These are phyloP conservation scores for Shiraia bambusicola DNA, from an alignment of 2,329 filamentous ascomycete genomes.

Conservation along the genomic window DNA sequence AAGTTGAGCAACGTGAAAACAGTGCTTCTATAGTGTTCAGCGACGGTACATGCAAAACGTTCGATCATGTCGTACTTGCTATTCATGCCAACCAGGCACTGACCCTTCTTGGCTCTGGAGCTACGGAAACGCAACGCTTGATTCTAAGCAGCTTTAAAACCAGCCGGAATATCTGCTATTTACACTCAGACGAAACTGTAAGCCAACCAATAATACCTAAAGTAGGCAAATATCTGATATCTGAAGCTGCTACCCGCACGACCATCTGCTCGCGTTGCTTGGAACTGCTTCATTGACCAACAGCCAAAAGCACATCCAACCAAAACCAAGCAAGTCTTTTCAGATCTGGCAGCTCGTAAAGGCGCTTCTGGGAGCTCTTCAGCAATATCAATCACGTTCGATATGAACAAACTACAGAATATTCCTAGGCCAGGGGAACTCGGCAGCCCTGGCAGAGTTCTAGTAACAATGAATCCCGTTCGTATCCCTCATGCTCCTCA, in stretches of 20 bases:
- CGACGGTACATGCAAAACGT: neutral
- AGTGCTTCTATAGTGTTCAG: neutral
- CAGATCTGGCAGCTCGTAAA: neutral
- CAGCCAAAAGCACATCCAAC: no score
- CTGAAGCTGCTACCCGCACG: no score
- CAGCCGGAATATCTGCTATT: constrained; percentile 7
- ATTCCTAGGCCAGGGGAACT: constrained; percentile 2
- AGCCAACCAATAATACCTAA: neutral
- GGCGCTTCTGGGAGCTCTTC: neutral
- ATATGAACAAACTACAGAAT: constrained; percentile 13
- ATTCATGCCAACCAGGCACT: constrained; percentile 12
- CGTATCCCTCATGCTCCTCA: constrained; percentile 1
- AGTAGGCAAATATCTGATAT: neutral
- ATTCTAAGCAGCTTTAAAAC: constrained; percentile 12
- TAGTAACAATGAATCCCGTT: constrained; percentile 15
- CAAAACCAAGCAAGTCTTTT: no score
- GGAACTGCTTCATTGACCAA: no score
- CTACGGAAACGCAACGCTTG: constrained; percentile 2
- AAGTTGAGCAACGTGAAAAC: no score
- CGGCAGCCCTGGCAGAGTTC: constrained; percentile 9
- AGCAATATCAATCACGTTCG: constrained; percentile 12
- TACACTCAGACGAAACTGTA: constrained; percentile 10
- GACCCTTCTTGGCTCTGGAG: constrained; percentile 2
- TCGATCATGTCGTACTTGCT: constrained; percentile 12
- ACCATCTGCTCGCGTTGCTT: no score